Percentiles rank a stretch among this genome's conserved stretches.
phyloP scores from a whole-genome alignment of 2,329 filamentous ascomycete genomes.

The Phyllosticta citribraziliensis region DNA sequence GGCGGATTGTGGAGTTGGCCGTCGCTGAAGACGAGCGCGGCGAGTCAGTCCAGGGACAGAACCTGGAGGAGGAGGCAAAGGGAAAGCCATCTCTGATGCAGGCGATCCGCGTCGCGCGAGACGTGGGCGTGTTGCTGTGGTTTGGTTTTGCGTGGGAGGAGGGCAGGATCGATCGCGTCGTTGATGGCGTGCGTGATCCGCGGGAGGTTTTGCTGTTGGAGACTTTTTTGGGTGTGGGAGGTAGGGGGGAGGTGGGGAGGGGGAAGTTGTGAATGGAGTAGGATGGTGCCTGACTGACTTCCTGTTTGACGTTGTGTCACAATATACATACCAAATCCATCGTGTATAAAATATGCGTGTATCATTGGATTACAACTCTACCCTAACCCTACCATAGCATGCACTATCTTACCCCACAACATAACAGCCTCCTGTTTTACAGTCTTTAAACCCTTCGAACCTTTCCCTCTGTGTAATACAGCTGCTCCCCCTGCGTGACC shows the following conservation, averaged over 20 bases:
- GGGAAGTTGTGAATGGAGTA: neutral
- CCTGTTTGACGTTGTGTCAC: too few species aligned
- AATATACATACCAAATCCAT: too few species aligned
- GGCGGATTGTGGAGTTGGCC: neutral
- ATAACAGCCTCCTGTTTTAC: too few species aligned
- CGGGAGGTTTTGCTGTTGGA: constrained; percentile 46
- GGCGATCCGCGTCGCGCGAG: constrained; percentile 36
- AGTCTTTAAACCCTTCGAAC: too few species aligned
- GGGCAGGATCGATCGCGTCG: constrained; percentile 48
- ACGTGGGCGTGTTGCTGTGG: constrained; percentile 52
- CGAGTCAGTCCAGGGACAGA: too few species aligned
- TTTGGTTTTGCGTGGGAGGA: constrained; percentile 55
- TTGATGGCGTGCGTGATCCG: constrained; percentile 41
- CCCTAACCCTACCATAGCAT: too few species aligned
- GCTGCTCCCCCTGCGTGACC: too few species aligned
- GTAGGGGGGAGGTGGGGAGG: neutral
- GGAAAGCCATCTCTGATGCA: neutral
- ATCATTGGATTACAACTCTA: too few species aligned
- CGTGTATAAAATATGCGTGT: too few species aligned
- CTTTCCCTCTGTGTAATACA: too few species aligned
- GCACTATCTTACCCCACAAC: too few species aligned
- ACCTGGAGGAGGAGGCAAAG: constrained; percentile 11
- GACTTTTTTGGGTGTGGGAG: constrained; percentile 20
- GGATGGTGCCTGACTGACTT: too few species aligned
- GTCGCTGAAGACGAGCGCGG: constrained; percentile 12